These are phyloP conservation scores for Lecanicillium sp. DNA, from an alignment of 2,329 filamentous ascomycete genomes.

Conservation along the genomic window DNA sequence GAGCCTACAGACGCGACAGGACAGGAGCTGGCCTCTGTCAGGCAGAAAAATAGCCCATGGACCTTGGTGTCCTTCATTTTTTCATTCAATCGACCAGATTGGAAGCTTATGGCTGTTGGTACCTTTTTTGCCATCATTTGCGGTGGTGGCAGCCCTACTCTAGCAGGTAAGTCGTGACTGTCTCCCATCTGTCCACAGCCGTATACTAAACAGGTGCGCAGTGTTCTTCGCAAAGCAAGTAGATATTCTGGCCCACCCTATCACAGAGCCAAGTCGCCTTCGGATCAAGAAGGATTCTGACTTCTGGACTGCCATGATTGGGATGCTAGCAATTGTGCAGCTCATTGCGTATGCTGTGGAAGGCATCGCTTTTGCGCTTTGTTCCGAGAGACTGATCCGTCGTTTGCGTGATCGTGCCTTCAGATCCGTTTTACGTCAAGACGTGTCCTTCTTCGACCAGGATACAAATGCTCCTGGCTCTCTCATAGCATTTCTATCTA, in stretches of 20 bases:
- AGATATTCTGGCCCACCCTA: conserved; percentile 53
- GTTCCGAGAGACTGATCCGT: conserved; percentile 80
- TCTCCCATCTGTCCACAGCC: too few relatives aligned
- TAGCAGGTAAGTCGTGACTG: too few relatives aligned
- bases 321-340: conserved; percentile 72
- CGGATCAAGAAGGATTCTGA: conserved; percentile 65
- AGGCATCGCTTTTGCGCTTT: conserved; percentile 72
- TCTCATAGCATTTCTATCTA: conserved; percentile 81
- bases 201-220: too few relatives aligned
- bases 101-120: conserved; percentile 65
- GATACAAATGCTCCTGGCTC: conserved; percentile 87
- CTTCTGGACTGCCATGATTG: conserved; percentile 86
- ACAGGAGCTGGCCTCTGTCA: too few relatives aligned
- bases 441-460: conserved; percentile 84
- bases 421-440: conserved; percentile 82
- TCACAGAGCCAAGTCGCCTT: conserved; percentile 44
- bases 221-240: conserved; percentile 91
- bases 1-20: too few relatives aligned
- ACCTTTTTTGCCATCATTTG: conserved; percentile 69
- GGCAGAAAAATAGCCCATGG: conserved; percentile 62
- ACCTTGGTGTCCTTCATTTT: conserved; percentile 73
- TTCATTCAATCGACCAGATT: conserved; percentile 72
- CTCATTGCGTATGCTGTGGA: conserved; percentile 63
- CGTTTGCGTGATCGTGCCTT: conserved; percentile 79
- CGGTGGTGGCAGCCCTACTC: conserved; percentile 70